These are phyloP conservation scores for Orbilia ellipsospora DNA, from an alignment of 2,329 filamentous ascomycete genomes.

Conservation along the genomic window DNA sequence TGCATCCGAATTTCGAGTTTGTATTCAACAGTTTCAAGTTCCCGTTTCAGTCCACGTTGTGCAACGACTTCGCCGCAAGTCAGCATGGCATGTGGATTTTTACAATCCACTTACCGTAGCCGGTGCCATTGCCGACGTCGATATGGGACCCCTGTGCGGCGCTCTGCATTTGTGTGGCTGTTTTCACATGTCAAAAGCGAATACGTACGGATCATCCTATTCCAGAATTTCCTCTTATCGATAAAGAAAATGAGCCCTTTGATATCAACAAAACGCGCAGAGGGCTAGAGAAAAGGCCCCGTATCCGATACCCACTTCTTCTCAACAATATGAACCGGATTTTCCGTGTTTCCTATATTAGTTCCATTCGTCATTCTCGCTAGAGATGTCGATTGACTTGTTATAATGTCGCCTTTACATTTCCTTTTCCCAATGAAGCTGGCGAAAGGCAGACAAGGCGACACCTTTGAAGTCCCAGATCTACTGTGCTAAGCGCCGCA, in stretches of 20 bases:
- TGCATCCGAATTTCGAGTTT: slow-evolving; percentile 1
- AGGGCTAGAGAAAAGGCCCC: slow-evolving; percentile 13
- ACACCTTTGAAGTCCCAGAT: not conserved
- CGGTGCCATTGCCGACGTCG: slow-evolving; percentile 25
- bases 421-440: not conserved
- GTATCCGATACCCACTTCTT: slow-evolving; percentile 13
- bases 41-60: slow-evolving; percentile 29
- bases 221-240: slow-evolving; percentile 29
- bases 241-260: slow-evolving; percentile 17
- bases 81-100: slow-evolving; percentile 28
- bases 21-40: slow-evolving; percentile 6
- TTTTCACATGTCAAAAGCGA: slow-evolving; percentile 47
- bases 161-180: slow-evolving; percentile 8
- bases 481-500: slow-evolving; percentile 12
- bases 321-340: slow-evolving; percentile 11
- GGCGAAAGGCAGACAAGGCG: too few relatives aligned
- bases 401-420: slow-evolving; percentile 16
- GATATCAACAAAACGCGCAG: slow-evolving; percentile 18
- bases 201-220: slow-evolving; percentile 3
- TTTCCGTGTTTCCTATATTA: not conserved
- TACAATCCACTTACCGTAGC: slow-evolving; percentile 31
- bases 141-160: not conserved
- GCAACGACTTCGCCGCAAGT: not conserved
- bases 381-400: not conserved
- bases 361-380: slow-evolving; percentile 22